phyloP scores from a whole-genome alignment of 2,329 filamentous ascomycete species.

The Cercospora brassicicola region DNA sequence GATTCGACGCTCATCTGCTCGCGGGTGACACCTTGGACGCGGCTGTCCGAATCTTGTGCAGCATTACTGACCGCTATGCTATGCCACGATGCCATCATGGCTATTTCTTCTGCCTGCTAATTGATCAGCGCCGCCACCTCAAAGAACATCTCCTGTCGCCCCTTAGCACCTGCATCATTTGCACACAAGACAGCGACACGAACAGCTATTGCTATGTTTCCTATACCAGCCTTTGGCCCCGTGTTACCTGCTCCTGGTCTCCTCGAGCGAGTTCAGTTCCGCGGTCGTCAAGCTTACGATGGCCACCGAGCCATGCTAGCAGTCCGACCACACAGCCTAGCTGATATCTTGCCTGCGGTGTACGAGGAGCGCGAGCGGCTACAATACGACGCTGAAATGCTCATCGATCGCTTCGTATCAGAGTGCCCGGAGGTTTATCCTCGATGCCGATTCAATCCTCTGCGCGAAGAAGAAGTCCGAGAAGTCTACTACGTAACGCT shows the following conservation, averaged over 20 bases:
- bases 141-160: background rate
- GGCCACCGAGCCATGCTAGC: slow-evolving; percentile 11
- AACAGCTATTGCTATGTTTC: background rate
- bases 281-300: slow-evolving; percentile 4
- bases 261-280: background rate
- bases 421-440: slow-evolving; percentile 19
- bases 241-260: background rate
- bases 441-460: slow-evolving; percentile 18
- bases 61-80: background rate
- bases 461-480: slow-evolving; percentile 18
- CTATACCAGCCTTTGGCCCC: background rate
- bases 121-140: background rate
- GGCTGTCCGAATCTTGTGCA: background rate
- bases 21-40: background rate
- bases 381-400: slow-evolving; percentile 13
- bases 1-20: background rate
- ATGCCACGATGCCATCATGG: background rate
- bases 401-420: slow-evolving; percentile 19
- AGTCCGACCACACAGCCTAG: slow-evolving; percentile 12
- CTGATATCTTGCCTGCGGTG: slow-evolving; percentile 10
- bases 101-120: background rate
- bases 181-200: background rate
- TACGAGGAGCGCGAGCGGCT: slow-evolving; percentile 17
- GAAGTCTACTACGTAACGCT: slow-evolving; percentile 20
- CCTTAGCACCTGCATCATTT: background rate